A percentile compares a stretch with the other conserved stretches of the same genome.
Conservation (phyloP, 2,329 filamentous ascomycete species). For the Eutypa lata region DNA sequence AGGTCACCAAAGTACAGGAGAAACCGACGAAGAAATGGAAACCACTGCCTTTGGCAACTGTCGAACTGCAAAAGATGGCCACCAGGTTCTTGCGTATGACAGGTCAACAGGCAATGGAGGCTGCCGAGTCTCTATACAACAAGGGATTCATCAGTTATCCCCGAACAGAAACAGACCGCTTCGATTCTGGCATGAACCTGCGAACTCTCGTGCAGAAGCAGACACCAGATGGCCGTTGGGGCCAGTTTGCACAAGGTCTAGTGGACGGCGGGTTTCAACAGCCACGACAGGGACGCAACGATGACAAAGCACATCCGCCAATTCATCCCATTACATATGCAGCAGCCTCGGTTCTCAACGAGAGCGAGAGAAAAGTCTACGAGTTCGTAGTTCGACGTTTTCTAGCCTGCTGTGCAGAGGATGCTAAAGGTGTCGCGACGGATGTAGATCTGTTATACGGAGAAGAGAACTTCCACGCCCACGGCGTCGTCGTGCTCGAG, state of each 20-base stretch:
- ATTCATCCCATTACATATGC: constrained; percentile 95
- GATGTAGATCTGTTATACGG: constrained; percentile 84
- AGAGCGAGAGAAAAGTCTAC: constrained; percentile 75
- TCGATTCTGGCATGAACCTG: constrained; percentile 86
- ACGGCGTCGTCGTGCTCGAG: constrained; percentile 80
- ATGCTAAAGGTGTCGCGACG: constrained; percentile 82
- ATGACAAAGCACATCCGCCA: constrained; percentile 95
- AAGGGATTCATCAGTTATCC: constrained; percentile 97
- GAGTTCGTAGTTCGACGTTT: constrained; percentile 92
- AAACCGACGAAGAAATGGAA: constrained; percentile 95
- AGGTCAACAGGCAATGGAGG: constrained; percentile 84
- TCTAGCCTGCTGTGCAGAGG: constrained; percentile 91
- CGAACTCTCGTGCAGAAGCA: constrained; percentile 80
- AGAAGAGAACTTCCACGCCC: constrained; percentile 75
- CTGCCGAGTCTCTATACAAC: constrained; percentile 85
- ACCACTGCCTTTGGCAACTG: constrained; percentile 87
- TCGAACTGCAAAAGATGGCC: constrained; percentile 94
- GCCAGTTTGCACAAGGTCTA: constrained; percentile 72
- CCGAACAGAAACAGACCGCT: constrained; percentile 93
- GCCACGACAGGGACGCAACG: constrained; percentile 79
- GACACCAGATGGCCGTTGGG: constrained; percentile 73
- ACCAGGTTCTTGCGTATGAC: constrained; percentile 86
- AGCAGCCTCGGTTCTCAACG: constrained; percentile 57
- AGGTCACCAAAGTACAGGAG: constrained; percentile 80
- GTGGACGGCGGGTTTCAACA: constrained; percentile 74